phyloP scores from a whole-genome alignment of 2,329 filamentous ascomycete species.

The Sporothrix brasiliensis region DNA sequence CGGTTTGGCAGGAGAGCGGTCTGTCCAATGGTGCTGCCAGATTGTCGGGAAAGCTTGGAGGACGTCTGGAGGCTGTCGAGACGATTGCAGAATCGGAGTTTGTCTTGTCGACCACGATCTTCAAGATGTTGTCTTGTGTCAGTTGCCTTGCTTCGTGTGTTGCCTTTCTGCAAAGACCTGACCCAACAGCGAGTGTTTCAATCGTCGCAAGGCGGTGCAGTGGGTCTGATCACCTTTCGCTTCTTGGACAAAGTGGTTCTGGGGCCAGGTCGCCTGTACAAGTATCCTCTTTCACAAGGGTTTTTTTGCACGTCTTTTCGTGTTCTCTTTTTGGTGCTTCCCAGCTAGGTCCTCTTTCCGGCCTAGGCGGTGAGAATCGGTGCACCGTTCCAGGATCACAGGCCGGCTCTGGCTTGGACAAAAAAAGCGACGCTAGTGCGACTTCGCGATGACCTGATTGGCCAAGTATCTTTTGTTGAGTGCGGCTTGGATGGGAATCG shows the following conservation, averaged over 20 bases:
- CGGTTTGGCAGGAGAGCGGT: neutral
- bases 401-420: conserved; percentile 2
- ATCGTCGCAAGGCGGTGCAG: conserved; percentile 26
- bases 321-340: neutral
- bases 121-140: neutral
- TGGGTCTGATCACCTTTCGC: conserved; percentile 21
- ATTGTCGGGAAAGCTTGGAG: neutral
- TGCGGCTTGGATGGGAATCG: neutral
- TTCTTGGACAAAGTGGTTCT: conserved; percentile 15
- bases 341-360: conserved; percentile 16
- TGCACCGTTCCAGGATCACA: conserved; percentile 5
- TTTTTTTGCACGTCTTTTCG: conserved; percentile 5
- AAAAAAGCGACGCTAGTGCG: conserved; percentile 24
- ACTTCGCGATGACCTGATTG: conserved; percentile 22
- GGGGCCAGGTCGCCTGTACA: neutral
- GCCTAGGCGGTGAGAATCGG: conserved; percentile 32
- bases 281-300: conserved; percentile 20
- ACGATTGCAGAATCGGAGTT: neutral
- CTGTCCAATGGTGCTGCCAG: neutral
- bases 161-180: conserved; percentile 4
- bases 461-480: conserved; percentile 21
- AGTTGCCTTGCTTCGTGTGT: neutral
- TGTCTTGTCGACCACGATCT: neutral
- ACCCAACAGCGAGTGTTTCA: conserved; percentile 31
- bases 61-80: neutral